phyloP scores from a whole-genome alignment of 306 rosid species.

The Cyamopsis tetragonoloba region DNA sequence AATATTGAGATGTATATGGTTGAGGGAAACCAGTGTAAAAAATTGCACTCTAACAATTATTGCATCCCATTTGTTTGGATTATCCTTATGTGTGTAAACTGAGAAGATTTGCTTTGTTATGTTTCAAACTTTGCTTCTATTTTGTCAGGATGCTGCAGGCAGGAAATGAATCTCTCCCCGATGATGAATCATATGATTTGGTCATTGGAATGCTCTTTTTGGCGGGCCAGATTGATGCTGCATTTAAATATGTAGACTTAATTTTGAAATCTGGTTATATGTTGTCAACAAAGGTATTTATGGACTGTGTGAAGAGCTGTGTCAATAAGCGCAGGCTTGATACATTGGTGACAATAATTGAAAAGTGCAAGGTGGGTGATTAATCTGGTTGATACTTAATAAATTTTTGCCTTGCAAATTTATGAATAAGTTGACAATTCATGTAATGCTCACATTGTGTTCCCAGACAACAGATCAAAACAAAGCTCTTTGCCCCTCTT shows the following conservation, averaged over 20 bases:
- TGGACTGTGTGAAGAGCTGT: constrained; percentile 53
- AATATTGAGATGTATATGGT: background rate
- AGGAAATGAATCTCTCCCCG: constrained; percentile 70
- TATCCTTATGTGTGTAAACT: background rate
- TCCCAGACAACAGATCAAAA: constrained; percentile 78
- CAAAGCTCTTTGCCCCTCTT: constrained; percentile 91
- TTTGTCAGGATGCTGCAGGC: constrained; percentile 77
- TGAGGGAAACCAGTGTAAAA: background rate
- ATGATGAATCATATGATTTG: constrained; percentile 73
- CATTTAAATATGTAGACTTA: constrained; percentile 67
- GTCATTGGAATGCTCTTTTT: constrained; percentile 71
- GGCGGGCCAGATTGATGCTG: constrained; percentile 49
- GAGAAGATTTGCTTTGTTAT: background rate
- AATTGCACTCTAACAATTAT: background rate
- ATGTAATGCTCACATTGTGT: constrained; percentile 23
- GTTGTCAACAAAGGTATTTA: constrained; percentile 59
- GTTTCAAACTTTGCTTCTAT: constrained; percentile 16
- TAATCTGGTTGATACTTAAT: constrained; percentile 16
- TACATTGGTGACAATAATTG: constrained; percentile 65
- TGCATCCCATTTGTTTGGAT: background rate
- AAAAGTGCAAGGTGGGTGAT: constrained; percentile 73
- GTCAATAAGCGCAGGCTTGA: constrained; percentile 62
- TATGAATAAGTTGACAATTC: constrained; percentile 13
- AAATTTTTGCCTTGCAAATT: background rate
- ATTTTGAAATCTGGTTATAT: constrained; percentile 64